These are phyloP conservation scores for Chamaecrista fasciculata DNA, from an alignment of 306 rosid genomes.

Conservation along the genomic window DNA sequence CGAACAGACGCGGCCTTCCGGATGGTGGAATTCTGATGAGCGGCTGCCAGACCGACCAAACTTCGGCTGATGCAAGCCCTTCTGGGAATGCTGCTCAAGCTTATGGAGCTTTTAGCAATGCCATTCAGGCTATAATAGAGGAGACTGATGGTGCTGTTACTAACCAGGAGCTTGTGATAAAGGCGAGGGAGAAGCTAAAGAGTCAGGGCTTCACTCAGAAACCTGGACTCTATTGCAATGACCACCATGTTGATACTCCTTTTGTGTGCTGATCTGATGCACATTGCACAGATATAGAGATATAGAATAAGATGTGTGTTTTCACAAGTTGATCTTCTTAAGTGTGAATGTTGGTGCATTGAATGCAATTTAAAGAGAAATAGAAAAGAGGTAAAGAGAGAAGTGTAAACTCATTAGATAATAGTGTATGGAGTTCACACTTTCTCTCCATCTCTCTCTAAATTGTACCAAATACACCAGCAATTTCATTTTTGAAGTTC, in stretches of 20 bases:
- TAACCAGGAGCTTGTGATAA: conserved; percentile 64
- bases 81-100: conserved; percentile 51
- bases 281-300: conserved; percentile 16
- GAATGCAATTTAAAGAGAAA: no score
- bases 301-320: neutral
- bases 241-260: conserved; percentile 59
- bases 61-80: conserved; percentile 91
- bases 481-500: no score
- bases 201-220: conserved; percentile 64
- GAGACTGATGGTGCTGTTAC: conserved; percentile 58
- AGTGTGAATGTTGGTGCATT: no score
- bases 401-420: no score
- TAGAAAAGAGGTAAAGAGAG: no score
- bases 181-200: conserved; percentile 61
- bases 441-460: no score
- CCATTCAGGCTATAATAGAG: conserved; percentile 64
- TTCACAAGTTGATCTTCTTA: no score
- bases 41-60: conserved; percentile 84
- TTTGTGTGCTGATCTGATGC: conserved; percentile 39
- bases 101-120: conserved; percentile 91
- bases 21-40: conserved; percentile 75
- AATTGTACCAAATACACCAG: no score
- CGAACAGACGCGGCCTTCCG: conserved; percentile 49
- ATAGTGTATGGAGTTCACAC: no score
- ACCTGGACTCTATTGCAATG: conserved; percentile 93